Base-by-base conservation (phyloP, 129 eudicot species). In the Escallonia herrerae region DNA sequence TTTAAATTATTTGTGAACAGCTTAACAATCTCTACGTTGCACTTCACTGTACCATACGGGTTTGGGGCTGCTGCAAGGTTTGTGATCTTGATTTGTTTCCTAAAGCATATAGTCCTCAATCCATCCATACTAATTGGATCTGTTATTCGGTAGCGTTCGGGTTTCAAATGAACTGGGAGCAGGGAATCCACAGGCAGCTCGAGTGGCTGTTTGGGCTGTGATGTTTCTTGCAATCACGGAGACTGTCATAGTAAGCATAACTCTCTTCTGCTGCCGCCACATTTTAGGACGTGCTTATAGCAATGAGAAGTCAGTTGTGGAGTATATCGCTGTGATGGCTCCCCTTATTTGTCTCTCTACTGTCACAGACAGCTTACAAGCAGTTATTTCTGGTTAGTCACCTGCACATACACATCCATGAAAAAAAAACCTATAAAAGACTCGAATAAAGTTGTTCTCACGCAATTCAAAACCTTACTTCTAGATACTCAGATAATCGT, bases 141-240 rank as follows among this genome's bases (percentile, higher is more conserved):
- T 5, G 14, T 8, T 2, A 33, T 10, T 44, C 40, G 64, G 61
- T 68, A 89, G 96, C 75, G 86, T 90, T 50, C 85, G 80, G 42
- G 84, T 89, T 59, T 76, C 96, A 12, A 84, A 89, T 50, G 96
- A 80, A 65, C 65, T 82, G 62, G 96, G 96, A 58, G 93, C 87
- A 33, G 89, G 87, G 38, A 89, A 82, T 52, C 93, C 93, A 51
- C 75, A 58, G 55, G 81, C 75, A 45, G 96, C 96, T 9, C 67
- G 77, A 51, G 61, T 85, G 42, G 80, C 83, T 40, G 79, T 78
- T 33, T 67, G 58, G 40, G 65, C 72, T 0, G 86, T 72, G 39
- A 37, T 82, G 70, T 61, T 59, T 67, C 65, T 82, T 8, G 75
- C 84, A 37, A 49, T 74, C 12, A n/a, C 65, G 7, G 96, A 89